A percentile compares a stretch with the other conserved stretches of the same genome.
phyloP scores from a whole-genome alignment of 306 rosid genomes.

The Clitoria ternatea region DNA sequence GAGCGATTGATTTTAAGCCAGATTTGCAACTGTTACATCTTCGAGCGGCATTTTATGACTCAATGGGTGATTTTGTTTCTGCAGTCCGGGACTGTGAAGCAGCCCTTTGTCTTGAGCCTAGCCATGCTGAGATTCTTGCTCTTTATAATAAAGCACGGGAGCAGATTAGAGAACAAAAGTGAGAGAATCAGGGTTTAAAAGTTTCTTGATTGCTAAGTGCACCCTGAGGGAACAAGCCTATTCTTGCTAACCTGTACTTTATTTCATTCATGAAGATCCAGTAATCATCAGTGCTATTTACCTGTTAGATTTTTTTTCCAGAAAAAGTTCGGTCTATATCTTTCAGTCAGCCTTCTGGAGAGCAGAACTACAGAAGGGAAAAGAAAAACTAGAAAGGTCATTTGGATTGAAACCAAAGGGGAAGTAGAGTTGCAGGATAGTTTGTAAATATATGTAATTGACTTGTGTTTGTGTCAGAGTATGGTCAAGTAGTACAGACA shows the following conservation, averaged over 20 bases:
- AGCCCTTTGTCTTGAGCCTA: conserved; percentile 81
- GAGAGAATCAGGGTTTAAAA: conserved; percentile 23
- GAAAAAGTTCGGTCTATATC: conserved; percentile 27
- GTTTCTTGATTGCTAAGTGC: conserved; percentile 12
- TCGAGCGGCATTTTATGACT: conserved; percentile 87
- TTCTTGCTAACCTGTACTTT: conserved; percentile 26
- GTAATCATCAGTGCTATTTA: conserved; percentile 22
- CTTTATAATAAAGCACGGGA: conserved; percentile 54
- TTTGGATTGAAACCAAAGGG: conserved; percentile 33
- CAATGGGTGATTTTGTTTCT: conserved; percentile 51
- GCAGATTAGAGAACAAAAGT: conserved; percentile 39
- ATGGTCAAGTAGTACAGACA: conserved; percentile 37
- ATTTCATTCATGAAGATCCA: conserved; percentile 10
- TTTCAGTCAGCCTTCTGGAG: conserved; percentile 23
- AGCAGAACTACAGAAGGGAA: conserved; percentile 22
- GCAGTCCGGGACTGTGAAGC: conserved; percentile 77
- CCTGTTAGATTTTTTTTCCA: conserved; percentile 13
- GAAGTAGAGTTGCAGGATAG: conserved; percentile 46
- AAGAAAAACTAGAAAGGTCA: conserved; percentile 15
- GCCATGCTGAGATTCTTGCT: conserved; percentile 55
- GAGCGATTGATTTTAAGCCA: conserved; percentile 71
- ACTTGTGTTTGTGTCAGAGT: conserved; percentile 33
- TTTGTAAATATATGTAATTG: conserved; percentile 59
- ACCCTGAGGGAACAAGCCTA: conserved; percentile 25
- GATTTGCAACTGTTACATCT: conserved; percentile 81